Base-by-base conservation (phyloP, 352 stramenopile genomes). In the Globisporangium heterothallicum region DNA sequence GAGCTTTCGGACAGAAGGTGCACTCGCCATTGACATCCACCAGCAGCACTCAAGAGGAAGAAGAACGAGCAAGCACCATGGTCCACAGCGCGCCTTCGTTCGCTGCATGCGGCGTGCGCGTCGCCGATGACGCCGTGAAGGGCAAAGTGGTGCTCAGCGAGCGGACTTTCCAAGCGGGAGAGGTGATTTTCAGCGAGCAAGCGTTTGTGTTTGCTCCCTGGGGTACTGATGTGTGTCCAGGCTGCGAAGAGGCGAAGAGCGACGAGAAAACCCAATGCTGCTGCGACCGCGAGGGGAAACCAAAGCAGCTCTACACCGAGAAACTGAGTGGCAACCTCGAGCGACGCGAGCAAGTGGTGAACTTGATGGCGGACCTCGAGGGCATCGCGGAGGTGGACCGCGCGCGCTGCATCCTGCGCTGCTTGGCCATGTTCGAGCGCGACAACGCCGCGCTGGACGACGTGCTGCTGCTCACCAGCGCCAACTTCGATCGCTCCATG, bases 111-210 rank as follows among this genome's bases (percentile, higher is more conserved):
- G 78, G 74, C 59, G 72, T 84, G 52, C 66, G 64, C 57, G 72
- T 88, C 48, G 68, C 53, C 6, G 64, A 73, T 22, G 70, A 86
- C 32, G 40, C 50, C 12, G 51, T 66, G 27, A 88, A 86, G 61
- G 74, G 77, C 44, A 79, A 80, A 16, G 70, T 88, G n/a, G 77
- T 88, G 27, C 63, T 66, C 27, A 76, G 63, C 27, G 62, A 84
- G 51, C 74, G 72, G 13, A 49, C 54, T 1, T 86, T 88, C 53
- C 42, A 69, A 25, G 63, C 77, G 4, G 79, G 79, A 6, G 71
- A 86, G 21, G 74, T 88, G 26, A 83, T 91, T 48, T 91, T 91
- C 60, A 76, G 68, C 48, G 80, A 91, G 57, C 51, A 83, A 53
- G 77, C 80, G 21, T 88, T 91, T 53, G 80, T 88, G 42, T 80